phyloP scores from a whole-genome alignment of 441 rosid species.

The Gossypium davidsonii region DNA sequence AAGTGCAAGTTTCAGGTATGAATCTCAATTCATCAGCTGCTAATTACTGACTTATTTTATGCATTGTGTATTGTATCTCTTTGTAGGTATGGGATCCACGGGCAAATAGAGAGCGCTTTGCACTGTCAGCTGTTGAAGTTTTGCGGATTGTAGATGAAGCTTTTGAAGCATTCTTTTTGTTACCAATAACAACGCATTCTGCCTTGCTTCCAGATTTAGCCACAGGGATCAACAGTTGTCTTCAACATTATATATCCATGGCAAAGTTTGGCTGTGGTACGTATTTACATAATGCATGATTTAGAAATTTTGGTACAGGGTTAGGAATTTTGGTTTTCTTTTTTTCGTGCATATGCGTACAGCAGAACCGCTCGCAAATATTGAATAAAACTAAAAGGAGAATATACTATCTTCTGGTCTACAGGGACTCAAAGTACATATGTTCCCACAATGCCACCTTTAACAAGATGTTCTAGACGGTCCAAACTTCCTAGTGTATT shows the following conservation, averaged over 20 bases:
- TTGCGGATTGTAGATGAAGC: slow-evolving; percentile 62
- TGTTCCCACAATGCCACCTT: slow-evolving; percentile 52
- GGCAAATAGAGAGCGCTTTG: slow-evolving; percentile 47
- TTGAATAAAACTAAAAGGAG: neutral
- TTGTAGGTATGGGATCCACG: slow-evolving; percentile 62
- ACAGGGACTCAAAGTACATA: slow-evolving; percentile 45
- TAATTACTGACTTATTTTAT: neutral
- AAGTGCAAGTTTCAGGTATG: neutral
- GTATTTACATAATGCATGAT: neutral
- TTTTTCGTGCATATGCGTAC: neutral
- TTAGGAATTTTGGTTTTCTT: neutral
- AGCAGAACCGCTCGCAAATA: too few relatives aligned
- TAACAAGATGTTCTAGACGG: slow-evolving; percentile 56
- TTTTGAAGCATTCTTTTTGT: slow-evolving; percentile 61
- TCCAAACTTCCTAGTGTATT: slow-evolving; percentile 49
- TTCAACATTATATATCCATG: slow-evolving; percentile 53
- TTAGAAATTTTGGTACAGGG: neutral
- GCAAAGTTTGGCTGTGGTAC: slow-evolving; percentile 66
- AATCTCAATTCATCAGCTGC: neutral
- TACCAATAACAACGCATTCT: slow-evolving; percentile 55
- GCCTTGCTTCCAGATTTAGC: slow-evolving; percentile 56
- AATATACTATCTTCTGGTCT: slow-evolving; percentile 6
- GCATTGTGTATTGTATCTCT: neutral
- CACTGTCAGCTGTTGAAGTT: slow-evolving; percentile 62
- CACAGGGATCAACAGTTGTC: slow-evolving; percentile 46